Percentiles rank a stretch among this genome's conserved stretches.
Conservation (phyloP, 1,284 basidiomycete species). For the Boletus holoroseus region DNA sequence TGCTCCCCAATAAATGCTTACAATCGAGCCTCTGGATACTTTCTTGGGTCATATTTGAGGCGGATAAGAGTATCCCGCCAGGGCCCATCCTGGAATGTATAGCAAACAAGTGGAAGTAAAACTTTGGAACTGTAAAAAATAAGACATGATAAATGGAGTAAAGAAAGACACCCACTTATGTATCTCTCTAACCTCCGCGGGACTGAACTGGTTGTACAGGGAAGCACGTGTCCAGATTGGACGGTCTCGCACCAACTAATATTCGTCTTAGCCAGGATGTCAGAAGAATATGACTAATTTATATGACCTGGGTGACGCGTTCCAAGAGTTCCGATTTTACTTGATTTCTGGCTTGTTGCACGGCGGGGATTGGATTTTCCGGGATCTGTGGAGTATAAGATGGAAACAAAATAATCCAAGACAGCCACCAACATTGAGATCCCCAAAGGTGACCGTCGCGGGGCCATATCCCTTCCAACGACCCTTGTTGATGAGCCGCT, state of each 20-base stretch:
- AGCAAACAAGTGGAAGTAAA: slow-evolving; percentile 67
- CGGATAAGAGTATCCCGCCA: slow-evolving; percentile 88
- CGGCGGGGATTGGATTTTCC: slow-evolving; percentile 50
- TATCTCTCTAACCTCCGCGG: slow-evolving; percentile 62
- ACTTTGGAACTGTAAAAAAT: slow-evolving; percentile 56
- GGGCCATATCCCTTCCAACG: slow-evolving; percentile 77
- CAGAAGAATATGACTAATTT: neutral
- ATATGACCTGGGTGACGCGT: slow-evolving; percentile 52
- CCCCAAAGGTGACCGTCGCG: slow-evolving; percentile 62
- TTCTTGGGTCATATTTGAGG: slow-evolving; percentile 86
- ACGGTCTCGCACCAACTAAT: slow-evolving; percentile 61
- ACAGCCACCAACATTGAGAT: slow-evolving; percentile 44
- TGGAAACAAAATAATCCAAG: neutral
- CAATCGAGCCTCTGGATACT: slow-evolving; percentile 68
- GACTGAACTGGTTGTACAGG: slow-evolving; percentile 77
- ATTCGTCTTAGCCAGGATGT: slow-evolving; percentile 3
- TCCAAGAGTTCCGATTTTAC: slow-evolving; percentile 58
- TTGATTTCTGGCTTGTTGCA: slow-evolving; percentile 50
- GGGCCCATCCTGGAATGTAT: slow-evolving; percentile 89
- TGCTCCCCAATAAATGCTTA: slow-evolving; percentile 32
- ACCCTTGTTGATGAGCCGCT: slow-evolving; percentile 72
- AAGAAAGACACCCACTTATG: slow-evolving; percentile 51
- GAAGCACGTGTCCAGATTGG: slow-evolving; percentile 88
- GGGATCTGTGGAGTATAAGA: slow-evolving; percentile 48
- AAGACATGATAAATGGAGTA: neutral